phyloP scores from a whole-genome alignment of 768 basidiomycete species.

The Mycena latifolia region DNA sequence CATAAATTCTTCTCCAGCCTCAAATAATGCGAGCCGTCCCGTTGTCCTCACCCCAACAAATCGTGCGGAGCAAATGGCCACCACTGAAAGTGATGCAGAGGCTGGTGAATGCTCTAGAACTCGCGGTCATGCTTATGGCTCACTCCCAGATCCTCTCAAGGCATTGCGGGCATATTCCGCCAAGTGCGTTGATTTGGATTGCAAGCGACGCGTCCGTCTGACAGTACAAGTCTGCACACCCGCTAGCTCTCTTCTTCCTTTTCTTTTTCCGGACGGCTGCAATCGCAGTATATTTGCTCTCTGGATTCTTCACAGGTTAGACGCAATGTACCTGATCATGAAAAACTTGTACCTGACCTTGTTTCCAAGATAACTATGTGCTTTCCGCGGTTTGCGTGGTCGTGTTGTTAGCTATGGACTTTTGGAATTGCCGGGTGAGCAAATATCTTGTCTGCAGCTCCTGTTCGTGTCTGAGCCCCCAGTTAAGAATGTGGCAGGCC shows the following conservation, averaged over 20 bases:
- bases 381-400: slow-evolving; percentile 95
- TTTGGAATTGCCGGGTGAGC: slow-evolving; percentile 95
- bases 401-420: slow-evolving; percentile 95
- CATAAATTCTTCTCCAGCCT: slow-evolving; percentile 43
- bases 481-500: slow-evolving; percentile 89
- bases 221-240: slow-evolving; percentile 76
- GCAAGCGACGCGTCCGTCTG: slow-evolving; percentile 14
- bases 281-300: slow-evolving; percentile 94
- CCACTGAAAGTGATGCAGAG: slow-evolving; percentile 77
- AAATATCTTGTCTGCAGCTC: background rate
- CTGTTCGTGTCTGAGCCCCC: slow-evolving; percentile 14
- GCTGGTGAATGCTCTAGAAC: slow-evolving; percentile 63
- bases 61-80: slow-evolving; percentile 60
- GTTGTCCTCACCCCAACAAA: slow-evolving; percentile 72
- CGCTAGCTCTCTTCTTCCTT: slow-evolving; percentile 86
- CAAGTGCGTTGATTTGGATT: slow-evolving; percentile 61
- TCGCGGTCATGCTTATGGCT: slow-evolving; percentile 5
- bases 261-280: slow-evolving; percentile 91
- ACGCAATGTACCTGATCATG: too few species aligned
- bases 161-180: slow-evolving; percentile 80
- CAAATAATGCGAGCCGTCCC: slow-evolving; percentile 46
- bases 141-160: slow-evolving; percentile 47
- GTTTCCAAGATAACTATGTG: slow-evolving; percentile 89
- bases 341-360: slow-evolving; percentile 13
- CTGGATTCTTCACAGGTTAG: slow-evolving; percentile 65